Evolutionary conservation across 2,329 filamentous ascomycete species (phyloP).

Genomic region (Aspergillus sojae): DNA sequence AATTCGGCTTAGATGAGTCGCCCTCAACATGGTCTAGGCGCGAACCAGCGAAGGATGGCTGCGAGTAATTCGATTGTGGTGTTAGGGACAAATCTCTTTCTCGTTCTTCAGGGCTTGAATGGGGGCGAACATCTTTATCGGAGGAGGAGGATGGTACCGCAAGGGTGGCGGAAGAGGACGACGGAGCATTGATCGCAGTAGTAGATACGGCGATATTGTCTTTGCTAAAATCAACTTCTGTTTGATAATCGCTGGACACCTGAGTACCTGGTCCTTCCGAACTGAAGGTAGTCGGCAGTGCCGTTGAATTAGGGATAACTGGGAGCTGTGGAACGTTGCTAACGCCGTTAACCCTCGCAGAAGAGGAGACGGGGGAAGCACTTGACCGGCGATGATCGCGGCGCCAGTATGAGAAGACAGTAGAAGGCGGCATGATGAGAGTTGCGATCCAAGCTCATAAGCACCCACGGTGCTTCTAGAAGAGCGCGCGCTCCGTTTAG

Average conservation of each 20-base stretch:
- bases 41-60: constrained; percentile 24
- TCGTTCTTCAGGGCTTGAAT: constrained; percentile 35
- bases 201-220: constrained; percentile 21
- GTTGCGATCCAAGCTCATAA: constrained; percentile 8
- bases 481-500: constrained; percentile 19
- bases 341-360: constrained; percentile 25
- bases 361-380: constrained; percentile 31
- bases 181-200: constrained; percentile 25
- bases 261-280: constrained; percentile 21
- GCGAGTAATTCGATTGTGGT: constrained; percentile 31
- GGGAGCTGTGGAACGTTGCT: constrained; percentile 38
- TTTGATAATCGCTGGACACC: constrained; percentile 24
- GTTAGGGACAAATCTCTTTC: constrained; percentile 25
- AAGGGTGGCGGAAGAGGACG: constrained; percentile 33
- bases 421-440: constrained; percentile 37
- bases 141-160: constrained; percentile 28
- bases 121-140: constrained; percentile 31
- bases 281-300: constrained; percentile 28
- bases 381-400: constrained; percentile 42
- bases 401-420: constrained; percentile 45
- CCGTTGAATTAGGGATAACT: constrained; percentile 32
- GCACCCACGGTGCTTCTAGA: constrained; percentile 20
- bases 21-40: constrained; percentile 30
- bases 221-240: constrained; percentile 30
- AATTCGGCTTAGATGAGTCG: constrained; percentile 35